A percentile compares a stretch with the other conserved stretches of the same genome.
Evolutionary conservation across 78 protist species (phyloP).

Genomic region (Emiliania huxleyi): DNA sequence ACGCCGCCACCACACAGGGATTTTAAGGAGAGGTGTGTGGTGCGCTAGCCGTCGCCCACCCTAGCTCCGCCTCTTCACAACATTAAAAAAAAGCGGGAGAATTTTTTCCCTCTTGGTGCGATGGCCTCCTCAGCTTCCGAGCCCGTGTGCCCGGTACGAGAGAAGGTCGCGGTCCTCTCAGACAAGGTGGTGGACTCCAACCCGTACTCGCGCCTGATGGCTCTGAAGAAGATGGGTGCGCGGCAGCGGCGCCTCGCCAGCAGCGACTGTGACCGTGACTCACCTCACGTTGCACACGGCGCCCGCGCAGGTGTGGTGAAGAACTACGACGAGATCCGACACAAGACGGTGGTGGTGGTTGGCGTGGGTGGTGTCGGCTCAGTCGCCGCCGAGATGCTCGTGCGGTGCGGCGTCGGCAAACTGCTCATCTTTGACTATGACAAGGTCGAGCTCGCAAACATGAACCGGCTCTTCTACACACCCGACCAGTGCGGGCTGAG

Average conservation of each 20-base stretch:
- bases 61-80: too few species aligned
- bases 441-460: conserved; percentile 95
- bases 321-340: conserved; percentile 80
- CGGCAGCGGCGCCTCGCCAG: not conserved
- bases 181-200: conserved; percentile 71
- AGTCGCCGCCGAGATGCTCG: conserved; percentile 95
- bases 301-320: conserved; percentile 54
- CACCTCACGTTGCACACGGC: too few species aligned
- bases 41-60: too few species aligned
- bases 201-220: conserved; percentile 75
- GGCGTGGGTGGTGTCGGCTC: conserved; percentile 95
- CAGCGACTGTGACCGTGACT: too few species aligned
- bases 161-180: not conserved
- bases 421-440: conserved; percentile 93
- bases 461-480: conserved; percentile 92
- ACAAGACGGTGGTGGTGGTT: conserved; percentile 77
- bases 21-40: too few species aligned
- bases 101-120: too few species aligned
- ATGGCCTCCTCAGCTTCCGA: too few species aligned
- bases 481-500: conserved; percentile 91
- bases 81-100: too few species aligned
- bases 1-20: too few species aligned
- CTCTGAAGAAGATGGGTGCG: conserved; percentile 94
- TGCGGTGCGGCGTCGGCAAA: conserved; percentile 98
- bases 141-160: not conserved